A percentile compares a stretch with the other conserved stretches of the same genome.
phyloP scores from a whole-genome alignment of 2,329 filamentous ascomycete genomes.

The Claviceps quebecensis region DNA sequence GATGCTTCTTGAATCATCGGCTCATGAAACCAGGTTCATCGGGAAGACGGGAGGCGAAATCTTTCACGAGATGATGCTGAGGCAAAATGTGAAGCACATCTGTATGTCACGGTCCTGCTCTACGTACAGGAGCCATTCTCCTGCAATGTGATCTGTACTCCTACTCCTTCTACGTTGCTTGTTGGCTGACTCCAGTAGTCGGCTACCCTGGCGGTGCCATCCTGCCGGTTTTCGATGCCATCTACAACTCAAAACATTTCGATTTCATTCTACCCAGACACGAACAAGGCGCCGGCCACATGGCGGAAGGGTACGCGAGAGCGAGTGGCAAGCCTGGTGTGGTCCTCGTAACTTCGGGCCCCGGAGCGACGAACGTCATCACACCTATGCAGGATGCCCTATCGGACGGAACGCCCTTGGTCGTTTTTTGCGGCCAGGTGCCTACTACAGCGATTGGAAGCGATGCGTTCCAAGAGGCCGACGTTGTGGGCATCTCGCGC shows the following conservation, averaged over 20 bases:
- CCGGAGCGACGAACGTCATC: conserved; percentile 90
- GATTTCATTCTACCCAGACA: conserved; percentile 91
- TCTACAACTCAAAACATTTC: conserved; percentile 95
- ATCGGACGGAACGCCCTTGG: conserved; percentile 88
- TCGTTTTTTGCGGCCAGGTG: conserved; percentile 93
- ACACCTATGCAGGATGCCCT: conserved; percentile 94
- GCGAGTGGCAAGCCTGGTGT: conserved; percentile 90
- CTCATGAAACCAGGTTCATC: conserved; percentile 50
- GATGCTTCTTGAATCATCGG: no score
- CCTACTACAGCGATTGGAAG: conserved; percentile 79
- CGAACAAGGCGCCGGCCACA: conserved; percentile 95
- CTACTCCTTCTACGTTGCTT: no score
- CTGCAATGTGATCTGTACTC: neutral
- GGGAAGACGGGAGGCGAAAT: conserved; percentile 93
- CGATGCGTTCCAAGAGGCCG: conserved; percentile 94
- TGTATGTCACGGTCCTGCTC: conserved; percentile 45
- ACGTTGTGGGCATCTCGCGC: conserved; percentile 84
- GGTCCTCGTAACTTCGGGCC: conserved; percentile 90
- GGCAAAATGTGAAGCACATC: conserved; percentile 82
- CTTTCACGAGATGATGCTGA: conserved; percentile 98
- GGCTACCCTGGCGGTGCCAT: conserved; percentile 93
- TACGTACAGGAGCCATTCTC: no score
- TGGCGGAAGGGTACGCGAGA: conserved; percentile 94
- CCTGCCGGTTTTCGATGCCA: conserved; percentile 94
- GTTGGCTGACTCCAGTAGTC: conserved; percentile 31